phyloP scores from a whole-genome alignment of 805 yeast genomes.

The Brettanomyces nanus region DNA sequence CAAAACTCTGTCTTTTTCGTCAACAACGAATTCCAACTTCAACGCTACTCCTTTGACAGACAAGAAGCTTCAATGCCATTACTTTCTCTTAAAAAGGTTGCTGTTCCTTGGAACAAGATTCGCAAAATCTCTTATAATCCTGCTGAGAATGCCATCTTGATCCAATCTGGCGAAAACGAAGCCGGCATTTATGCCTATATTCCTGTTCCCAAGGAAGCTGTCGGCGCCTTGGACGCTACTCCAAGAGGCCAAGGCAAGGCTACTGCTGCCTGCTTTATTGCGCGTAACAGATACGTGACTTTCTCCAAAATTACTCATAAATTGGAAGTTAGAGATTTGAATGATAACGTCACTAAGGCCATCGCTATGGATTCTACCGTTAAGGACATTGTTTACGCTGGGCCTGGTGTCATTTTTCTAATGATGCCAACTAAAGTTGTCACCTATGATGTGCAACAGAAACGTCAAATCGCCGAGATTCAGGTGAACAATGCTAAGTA shows the following conservation, averaged over 20 bases:
- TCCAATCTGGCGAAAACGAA: constrained; percentile 69
- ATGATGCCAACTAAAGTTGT: constrained; percentile 67
- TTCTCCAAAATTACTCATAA: constrained; percentile 54
- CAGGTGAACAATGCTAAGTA: constrained; percentile 77
- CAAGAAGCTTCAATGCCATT: constrained; percentile 67
- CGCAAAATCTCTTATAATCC: constrained; percentile 86
- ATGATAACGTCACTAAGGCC: constrained; percentile 72
- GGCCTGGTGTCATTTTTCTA: constrained; percentile 76
- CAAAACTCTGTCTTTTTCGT: constrained; percentile 71
- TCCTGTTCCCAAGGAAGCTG: constrained; percentile 72
- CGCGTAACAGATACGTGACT: constrained; percentile 89
- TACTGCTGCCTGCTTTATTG: constrained; percentile 79
- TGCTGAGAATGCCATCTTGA: constrained; percentile 78
- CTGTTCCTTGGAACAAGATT: constrained; percentile 80
- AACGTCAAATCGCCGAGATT: constrained; percentile 62
- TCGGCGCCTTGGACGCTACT: constrained; percentile 93
- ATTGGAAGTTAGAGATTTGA: constrained; percentile 79
- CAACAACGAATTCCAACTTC: constrained; percentile 81
- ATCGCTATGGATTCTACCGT: constrained; percentile 70
- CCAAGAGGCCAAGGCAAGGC: constrained; percentile 74
- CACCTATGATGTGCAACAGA: constrained; percentile 88
- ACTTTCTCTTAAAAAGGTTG: constrained; percentile 75
- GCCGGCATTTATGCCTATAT: constrained; percentile 65
- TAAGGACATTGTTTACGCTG: constrained; percentile 66
- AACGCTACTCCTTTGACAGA: constrained; percentile 60